A percentile compares a stretch with the other conserved stretches of the same genome.
Conservation (phyloP, 148 eudicot genomes). For the Silene conica region DNA sequence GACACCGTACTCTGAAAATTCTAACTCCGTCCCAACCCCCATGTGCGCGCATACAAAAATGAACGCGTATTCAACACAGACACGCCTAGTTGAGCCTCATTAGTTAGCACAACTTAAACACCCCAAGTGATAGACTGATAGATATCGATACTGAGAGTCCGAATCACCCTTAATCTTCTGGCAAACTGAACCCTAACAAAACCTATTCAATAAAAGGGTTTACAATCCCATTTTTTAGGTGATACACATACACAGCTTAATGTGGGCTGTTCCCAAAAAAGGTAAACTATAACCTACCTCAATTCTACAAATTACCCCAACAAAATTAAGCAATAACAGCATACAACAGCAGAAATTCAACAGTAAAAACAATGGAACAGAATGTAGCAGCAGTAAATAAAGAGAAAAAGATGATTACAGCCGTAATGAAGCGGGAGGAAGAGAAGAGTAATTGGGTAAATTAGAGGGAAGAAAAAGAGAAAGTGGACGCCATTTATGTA, state of each 20-base stretch:
- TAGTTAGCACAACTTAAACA: neutral
- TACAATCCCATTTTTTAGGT: too few species aligned
- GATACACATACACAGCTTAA: too few species aligned
- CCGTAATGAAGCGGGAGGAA: constrained; percentile 17
- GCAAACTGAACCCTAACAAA: too few species aligned
- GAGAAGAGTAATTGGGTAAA: constrained; percentile 13
- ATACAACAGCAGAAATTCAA: neutral
- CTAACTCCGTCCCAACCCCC: too few species aligned
- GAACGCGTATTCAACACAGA: neutral
- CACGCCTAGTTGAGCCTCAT: neutral
- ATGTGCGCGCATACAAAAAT: neutral
- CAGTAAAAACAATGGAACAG: neutral
- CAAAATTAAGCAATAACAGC: neutral
- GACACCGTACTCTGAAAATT: neutral
- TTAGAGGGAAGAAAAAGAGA: constrained; percentile 30
- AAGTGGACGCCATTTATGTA: constrained; percentile 36
- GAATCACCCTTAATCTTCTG: neutral
- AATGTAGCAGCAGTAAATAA: neutral
- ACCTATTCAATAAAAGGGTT: too few species aligned
- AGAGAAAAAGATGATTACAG: constrained; percentile 19
- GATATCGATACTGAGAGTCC: neutral
- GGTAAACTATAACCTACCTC: neutral
- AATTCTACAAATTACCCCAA: neutral
- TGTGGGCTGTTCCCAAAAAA: too few species aligned
- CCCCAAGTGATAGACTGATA: neutral